Percentiles rank a stretch among this genome's conserved stretches.
Conservation (phyloP, 108 stramenopile genomes). For the Cyclotella cryptica region DNA sequence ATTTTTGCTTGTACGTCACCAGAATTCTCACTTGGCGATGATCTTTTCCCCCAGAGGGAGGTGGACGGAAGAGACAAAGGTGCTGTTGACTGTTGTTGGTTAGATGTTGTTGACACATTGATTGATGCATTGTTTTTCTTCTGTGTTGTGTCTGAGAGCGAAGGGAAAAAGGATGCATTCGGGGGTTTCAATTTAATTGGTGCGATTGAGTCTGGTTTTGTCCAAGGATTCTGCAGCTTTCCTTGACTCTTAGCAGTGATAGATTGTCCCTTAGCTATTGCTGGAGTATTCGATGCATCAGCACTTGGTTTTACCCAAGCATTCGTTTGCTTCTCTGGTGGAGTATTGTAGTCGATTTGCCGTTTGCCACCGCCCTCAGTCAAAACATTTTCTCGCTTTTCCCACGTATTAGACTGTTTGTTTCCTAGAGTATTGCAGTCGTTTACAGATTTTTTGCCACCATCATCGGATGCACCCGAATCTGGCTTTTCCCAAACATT, state of each 20-base stretch:
- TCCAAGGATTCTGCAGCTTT: neutral
- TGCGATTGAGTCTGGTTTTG: neutral
- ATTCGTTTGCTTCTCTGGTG: neutral
- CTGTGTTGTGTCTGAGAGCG: neutral
- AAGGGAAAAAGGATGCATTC: neutral
- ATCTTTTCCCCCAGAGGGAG: constrained; percentile 15
- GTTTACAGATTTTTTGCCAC: neutral
- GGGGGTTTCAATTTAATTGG: neutral
- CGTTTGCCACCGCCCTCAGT: too few relatives aligned
- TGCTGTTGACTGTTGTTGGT: neutral
- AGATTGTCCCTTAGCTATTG: neutral
- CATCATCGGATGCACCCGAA: neutral
- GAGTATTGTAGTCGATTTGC: too few relatives aligned
- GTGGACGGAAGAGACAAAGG: constrained; percentile 8
- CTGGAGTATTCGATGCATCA: neutral
- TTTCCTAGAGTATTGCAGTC: too few relatives aligned
- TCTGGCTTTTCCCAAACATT: neutral
- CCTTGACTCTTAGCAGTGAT: neutral
- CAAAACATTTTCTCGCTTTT: too few relatives aligned
- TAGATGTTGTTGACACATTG: neutral
- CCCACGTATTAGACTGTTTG: too few relatives aligned
- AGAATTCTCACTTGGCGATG: neutral
- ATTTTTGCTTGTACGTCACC: neutral
- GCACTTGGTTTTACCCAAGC: neutral
- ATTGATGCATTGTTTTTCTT: neutral